A percentile compares a stretch with the other conserved stretches of the same genome.
Evolutionary conservation across 2,329 filamentous ascomycete genomes (phyloP).

Genomic region (Neopestalotiopsis sp.): DNA sequence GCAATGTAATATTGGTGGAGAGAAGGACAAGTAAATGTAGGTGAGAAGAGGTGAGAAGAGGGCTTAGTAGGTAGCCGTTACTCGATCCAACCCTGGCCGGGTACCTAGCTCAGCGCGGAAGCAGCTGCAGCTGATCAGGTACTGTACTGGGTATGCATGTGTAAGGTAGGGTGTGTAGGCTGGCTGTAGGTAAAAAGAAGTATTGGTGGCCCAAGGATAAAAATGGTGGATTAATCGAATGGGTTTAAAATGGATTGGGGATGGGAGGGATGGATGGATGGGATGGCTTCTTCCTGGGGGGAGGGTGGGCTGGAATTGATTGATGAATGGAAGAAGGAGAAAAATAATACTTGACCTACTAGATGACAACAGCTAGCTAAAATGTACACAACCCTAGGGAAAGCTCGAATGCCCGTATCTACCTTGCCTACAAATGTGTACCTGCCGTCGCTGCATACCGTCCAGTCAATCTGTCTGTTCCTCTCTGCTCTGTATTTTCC

Average conservation of each 20-base stretch:
- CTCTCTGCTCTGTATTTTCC: neutral
- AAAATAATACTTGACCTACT: neutral
- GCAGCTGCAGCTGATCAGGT: neutral
- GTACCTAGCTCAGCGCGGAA: neutral
- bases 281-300: neutral
- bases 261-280: neutral
- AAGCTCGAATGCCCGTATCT: neutral
- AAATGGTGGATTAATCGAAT: neutral
- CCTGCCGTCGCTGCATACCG: neutral
- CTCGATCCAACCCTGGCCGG: neutral
- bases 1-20: slow-evolving; percentile 2
- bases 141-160: neutral
- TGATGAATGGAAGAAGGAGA: neutral
- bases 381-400: neutral
- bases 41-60: neutral
- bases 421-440: neutral
- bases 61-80: neutral
- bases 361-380: neutral
- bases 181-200: too few relatives aligned
- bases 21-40: neutral
- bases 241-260: neutral
- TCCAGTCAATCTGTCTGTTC: neutral
- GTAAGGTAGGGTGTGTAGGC: neutral
- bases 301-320: neutral
- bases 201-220: neutral